Base-by-base conservation (phyloP, 768 basidiomycete genomes). In the Fomitopsis serialis region DNA sequence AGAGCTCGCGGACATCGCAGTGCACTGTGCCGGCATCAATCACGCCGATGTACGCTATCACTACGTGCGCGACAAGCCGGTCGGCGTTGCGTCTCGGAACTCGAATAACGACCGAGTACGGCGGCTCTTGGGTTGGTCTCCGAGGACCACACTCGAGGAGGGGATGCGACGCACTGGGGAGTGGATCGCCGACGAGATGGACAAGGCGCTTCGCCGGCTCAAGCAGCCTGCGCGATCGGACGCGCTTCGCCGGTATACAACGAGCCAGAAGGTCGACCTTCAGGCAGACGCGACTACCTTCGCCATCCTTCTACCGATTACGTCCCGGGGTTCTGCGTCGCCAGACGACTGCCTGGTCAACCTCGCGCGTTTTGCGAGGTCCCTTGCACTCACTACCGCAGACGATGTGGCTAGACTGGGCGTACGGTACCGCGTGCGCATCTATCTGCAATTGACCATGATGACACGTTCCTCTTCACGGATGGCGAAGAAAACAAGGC, bases 251-350 rank as follows among this genome's bases (percentile, higher is more conserved):
- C 53, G 19, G 10, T 61, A 73, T 40, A 61, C 63, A 17, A 43
- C 36, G 35, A 81, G 80, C 56, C 55, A 69, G 42, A 44, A 80
- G 9, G 54, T 81, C 24, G 52, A 72, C 43, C 66, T 82, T 8
- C 56, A 62, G 6, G 52, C 62, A 0, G 62, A 66, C 22, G 63
- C 62, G 2, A 66, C 71, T 48, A 72, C 64, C 6, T 80, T 82
- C 58, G 82, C 76, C 1, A 69, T 83, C 40, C 69, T 84, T 2
- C 74, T 84, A 8, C 82, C 82, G 2, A 73, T 84, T 58, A 83
- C 82, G 0, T 83, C 81, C 8, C 71, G 76, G 1, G 75, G 78
- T 3, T 62, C 63, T 0, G 27, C 54, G 1, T 54, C 63, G 4
- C 72, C 72, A 0, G 53, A 57, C 0, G 60, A 70, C 35, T 82